These are phyloP conservation scores for Sonneratia caseolaris DNA, from an alignment of 345 rosid genomes.

Conservation along the genomic window DNA sequence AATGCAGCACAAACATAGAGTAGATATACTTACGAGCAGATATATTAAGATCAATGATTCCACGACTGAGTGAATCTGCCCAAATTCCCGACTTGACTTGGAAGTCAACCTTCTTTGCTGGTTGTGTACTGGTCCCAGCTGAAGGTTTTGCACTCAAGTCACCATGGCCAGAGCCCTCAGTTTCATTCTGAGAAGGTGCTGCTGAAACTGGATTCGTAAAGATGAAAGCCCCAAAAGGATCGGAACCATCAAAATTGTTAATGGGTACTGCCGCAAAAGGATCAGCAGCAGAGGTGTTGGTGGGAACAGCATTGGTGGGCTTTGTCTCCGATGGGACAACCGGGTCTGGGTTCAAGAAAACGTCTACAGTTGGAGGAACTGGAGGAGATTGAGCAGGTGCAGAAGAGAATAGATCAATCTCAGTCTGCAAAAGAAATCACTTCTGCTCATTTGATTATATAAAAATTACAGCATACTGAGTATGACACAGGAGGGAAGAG, in stretches of 20 bases:
- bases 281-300: constrained; percentile 37
- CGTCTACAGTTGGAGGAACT: constrained; percentile 48
- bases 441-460: neutral
- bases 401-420: constrained; percentile 49
- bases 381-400: constrained; percentile 33
- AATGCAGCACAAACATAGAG: neutral
- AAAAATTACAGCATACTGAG: neutral
- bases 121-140: constrained; percentile 29
- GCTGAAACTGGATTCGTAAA: constrained; percentile 30
- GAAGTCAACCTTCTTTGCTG: constrained; percentile 49
- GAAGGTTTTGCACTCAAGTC: constrained; percentile 31
- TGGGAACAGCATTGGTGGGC: constrained; percentile 25
- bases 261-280: constrained; percentile 84
- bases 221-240: constrained; percentile 70
- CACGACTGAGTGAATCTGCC: constrained; percentile 97
- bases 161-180: constrained; percentile 25
- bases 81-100: constrained; percentile 92
- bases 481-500: neutral
- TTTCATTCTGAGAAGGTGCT: constrained; percentile 32
- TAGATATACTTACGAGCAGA: constrained; percentile 70
- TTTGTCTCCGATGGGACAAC: constrained; percentile 45
- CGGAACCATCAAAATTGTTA: constrained; percentile 73
- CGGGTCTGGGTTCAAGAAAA: constrained; percentile 46
- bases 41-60: constrained; percentile 92
- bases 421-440: constrained; percentile 26